A percentile compares a stretch with the other conserved stretches of the same genome.
Conservation (phyloP, 2,329 filamentous ascomycete species). For the Blastomyces silverae region DNA sequence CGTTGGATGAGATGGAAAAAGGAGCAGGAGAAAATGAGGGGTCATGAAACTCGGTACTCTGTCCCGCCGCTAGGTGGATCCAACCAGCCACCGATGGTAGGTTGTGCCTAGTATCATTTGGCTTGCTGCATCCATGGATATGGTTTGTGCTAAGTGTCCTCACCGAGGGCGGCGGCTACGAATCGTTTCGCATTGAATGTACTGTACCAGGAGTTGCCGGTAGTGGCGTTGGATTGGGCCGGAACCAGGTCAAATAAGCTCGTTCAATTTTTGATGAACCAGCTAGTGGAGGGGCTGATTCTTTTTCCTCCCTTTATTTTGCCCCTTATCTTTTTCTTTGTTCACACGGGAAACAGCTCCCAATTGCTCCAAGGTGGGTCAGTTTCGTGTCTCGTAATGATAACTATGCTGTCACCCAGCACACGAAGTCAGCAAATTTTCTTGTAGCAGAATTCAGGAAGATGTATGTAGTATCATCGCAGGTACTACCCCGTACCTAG, state of each 20-base stretch:
- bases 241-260: not conserved
- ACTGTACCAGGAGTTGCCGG: not conserved
- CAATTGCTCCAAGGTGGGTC: not conserved
- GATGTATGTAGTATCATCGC: not conserved
- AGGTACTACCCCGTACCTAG: not conserved
- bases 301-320: not conserved
- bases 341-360: not conserved
- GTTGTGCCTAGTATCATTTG: not conserved
- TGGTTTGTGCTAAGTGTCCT: not conserved
- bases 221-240: not conserved
- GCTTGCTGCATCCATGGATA: not conserved
- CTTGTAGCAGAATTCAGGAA: not conserved
- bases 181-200: not conserved
- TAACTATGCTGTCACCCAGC: not conserved
- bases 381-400: not conserved
- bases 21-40: not conserved
- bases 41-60: not conserved
- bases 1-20: not conserved
- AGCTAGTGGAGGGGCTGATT: not conserved
- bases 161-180: not conserved
- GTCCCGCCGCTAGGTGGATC: not conserved
- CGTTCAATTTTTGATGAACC: not conserved
- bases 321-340: not conserved
- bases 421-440: not conserved
- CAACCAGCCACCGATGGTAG: not conserved